Evolutionary conservation across 202 grass and related monocot species (phyloP), one percentile per base, ranked within the genome.

Genomic region (Carex sylvatica): DNA sequence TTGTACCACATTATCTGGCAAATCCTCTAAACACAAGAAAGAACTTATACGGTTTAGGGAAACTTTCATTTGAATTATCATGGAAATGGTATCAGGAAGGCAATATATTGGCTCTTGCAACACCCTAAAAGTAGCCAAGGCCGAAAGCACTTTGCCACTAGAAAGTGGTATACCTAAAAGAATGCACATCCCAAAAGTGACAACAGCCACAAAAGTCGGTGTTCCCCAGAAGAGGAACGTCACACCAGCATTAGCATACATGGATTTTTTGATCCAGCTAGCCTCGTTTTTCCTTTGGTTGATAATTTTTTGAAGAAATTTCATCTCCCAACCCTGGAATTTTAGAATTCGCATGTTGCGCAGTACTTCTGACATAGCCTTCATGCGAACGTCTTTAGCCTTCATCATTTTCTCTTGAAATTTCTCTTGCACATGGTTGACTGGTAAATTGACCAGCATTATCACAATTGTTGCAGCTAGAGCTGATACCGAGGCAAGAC

Each of bases 261-360:
- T 79, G 31, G 88, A 93, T 63, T 88, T 93, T 86, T 86, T 92
- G 13, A 93, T 70, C 94, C 94, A 97, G 82, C 85, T 91, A 0
- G 64, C 74, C 84, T 97, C 91, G 0, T 78, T 85, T 59, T 91
- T 93, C 80, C 94, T 88, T 51, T 93, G 54, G 53, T 92, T 88
- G 3, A 83, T 83, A 69, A 97, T 97, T 89, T 87, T 97, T 82
- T 87, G 93, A 56, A 97, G 82, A 83, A 97, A 97, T 68, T 87
- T 97, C 94, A 93, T 97, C 70, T 97, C 94, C 94, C 91, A 97
- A 7, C 89, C 94, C 74, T 97, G 91, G 36, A 97, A 36, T 82
- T 93, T 97, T 49, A 97, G 88, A 86, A 93, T 93, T 84, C 91
- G 84, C 91, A 97, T 97, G 87, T 93, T 97, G 71, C 86, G 86